Conservation (phyloP, 2,329 filamentous ascomycete species). For the Mollisia scopiformis region DNA sequence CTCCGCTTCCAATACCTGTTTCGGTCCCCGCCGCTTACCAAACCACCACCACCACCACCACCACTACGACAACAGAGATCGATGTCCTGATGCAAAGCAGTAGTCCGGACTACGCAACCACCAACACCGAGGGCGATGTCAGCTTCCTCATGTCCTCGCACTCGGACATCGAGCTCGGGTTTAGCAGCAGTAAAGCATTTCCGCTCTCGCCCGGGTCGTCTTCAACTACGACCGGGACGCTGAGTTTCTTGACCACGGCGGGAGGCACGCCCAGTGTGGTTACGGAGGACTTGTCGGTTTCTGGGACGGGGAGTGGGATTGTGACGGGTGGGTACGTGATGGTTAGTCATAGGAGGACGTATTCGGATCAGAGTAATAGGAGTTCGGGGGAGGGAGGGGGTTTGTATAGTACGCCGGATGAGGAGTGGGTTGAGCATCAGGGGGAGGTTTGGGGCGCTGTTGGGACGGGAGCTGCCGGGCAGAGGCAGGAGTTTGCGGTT, state of each 20-base stretch:
- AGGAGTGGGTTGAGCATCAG: neutral
- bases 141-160: neutral
- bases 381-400: neutral
- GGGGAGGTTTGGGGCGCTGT: neutral
- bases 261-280: conserved; percentile 4
- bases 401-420: neutral
- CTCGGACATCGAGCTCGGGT: neutral
- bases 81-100: neutral
- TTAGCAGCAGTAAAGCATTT: neutral
- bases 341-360: conserved; percentile 6
- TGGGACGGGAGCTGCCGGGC: neutral
- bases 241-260: neutral
- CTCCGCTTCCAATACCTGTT: neutral
- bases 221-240: neutral
- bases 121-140: neutral
- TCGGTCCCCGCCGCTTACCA: neutral
- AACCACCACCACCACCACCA: neutral
- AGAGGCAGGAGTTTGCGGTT: neutral
- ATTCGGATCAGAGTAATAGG: conserved; percentile 5
- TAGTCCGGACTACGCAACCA: neutral
- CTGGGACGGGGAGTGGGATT: neutral
- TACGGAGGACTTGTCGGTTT: neutral
- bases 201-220: neutral
- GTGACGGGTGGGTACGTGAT: conserved; percentile 2
- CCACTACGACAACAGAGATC: neutral